A percentile compares a stretch with the other conserved stretches of the same genome.
These are phyloP conservation scores for Priceomyces fermenticarens DNA, from an alignment of 805 yeast genomes.

Conservation along the genomic window DNA sequence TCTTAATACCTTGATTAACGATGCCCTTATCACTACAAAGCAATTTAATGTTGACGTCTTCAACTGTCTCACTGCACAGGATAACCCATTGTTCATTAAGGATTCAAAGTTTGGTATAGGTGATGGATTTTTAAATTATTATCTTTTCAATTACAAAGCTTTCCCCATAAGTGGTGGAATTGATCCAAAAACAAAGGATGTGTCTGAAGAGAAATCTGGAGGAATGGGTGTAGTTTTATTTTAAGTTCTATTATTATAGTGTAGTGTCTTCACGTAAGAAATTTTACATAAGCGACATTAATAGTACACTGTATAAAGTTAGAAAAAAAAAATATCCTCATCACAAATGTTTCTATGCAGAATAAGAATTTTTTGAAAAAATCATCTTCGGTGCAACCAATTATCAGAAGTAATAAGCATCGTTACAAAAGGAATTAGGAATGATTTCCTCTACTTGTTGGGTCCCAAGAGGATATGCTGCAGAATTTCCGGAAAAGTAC, in stretches of 20 bases:
- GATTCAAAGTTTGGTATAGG: constrained; percentile 88
- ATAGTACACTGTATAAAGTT: background rate
- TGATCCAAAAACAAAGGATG: constrained; percentile 49
- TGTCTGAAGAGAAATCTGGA: constrained; percentile 57
- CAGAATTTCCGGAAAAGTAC: constrained; percentile 87
- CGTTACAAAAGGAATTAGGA: background rate
- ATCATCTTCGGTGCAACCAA: too few species aligned
- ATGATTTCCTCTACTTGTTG: constrained; percentile 93
- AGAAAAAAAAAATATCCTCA: background rate
- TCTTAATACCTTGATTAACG: constrained; percentile 58
- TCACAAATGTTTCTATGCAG: background rate
- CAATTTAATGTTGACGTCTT: constrained; percentile 76
- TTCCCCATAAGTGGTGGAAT: constrained; percentile 82
- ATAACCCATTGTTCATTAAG: constrained; percentile 78
- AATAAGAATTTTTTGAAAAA: background rate
- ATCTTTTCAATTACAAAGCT: constrained; percentile 85
- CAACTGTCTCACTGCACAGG: constrained; percentile 90
- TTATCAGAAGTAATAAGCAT: too few species aligned
- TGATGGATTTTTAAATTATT: constrained; percentile 88
- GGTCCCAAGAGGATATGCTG: constrained; percentile 95
- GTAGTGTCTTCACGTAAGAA: background rate
- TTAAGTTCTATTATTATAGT: constrained; percentile 22
- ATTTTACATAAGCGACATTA: background rate
- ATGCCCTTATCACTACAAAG: constrained; percentile 76
- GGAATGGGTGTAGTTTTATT: constrained; percentile 91